Evolutionary conservation across 2,329 filamentous ascomycete genomes (phyloP), one percentile per base, ranked within the genome.

Genomic region (Aspergillus fructus): DNA sequence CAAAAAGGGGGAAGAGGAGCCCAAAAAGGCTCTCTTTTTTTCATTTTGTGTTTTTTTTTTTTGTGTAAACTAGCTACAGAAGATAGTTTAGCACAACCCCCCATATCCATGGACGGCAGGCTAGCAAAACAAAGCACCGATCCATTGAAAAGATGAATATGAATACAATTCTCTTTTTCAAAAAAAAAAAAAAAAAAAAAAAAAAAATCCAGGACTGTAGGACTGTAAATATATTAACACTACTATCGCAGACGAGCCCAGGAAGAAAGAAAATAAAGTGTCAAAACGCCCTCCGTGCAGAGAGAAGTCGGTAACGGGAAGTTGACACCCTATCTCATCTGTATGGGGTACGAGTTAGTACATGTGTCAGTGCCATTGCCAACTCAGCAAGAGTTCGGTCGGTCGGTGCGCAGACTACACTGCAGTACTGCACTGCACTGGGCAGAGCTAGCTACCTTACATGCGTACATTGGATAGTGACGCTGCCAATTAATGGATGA

Each of bases 131-230:
- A 37, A 15, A 15, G 15, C 39, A 46, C 51, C 49, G 58, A 56
- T 47, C 58, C 43, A 56, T 48, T 58, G 51, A 60, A 57, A 52
- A 54, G 49, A 45, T 41, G 45, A 56, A 55, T 45, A 30, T 30
- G 27, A 30, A 30, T 9, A 30, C 23, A 37, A 52, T 40, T 50
- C 56, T 55, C 58, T 49, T 49, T 47, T 58, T 52, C 41, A 30
- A 9, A 9, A 11, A 30, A 30, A 30, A 30, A 27, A 30, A 30
- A 30, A 11, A 30, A 9, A 11, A 30, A 30, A 30, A 30, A 27
- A 30, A 30, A 30, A 11, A 30, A 11, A 11, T 11, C 4, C 27
- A 11, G 24, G 8, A 9, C 27, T 30, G 9, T 30, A 9, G 27
- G 27, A 11, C 27, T 30, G 27, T 30, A 30, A 30, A 21, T 4